Evolutionary conservation across 129 eudicot species (phyloP).

Genomic region (Calendula officinalis): DNA sequence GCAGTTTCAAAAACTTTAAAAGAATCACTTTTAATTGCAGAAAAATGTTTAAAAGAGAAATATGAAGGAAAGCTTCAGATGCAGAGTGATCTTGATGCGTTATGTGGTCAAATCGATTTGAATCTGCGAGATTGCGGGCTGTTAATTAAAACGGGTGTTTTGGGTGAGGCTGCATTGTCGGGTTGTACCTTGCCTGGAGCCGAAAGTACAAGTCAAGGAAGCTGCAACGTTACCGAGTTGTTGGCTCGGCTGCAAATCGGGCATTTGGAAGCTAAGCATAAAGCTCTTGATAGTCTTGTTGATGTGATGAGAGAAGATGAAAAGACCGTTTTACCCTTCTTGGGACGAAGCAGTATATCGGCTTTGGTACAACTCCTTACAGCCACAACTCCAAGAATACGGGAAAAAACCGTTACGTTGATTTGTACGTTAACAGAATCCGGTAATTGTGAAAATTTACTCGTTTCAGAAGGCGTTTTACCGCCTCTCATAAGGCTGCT

Average conservation of each 20-base stretch:
- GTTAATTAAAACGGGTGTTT: conserved; percentile 79
- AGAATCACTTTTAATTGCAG: conserved; percentile 53
- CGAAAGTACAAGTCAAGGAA: conserved; percentile 32
- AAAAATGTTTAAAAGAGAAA: conserved; percentile 48
- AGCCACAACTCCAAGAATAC: conserved; percentile 69
- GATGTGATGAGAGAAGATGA: conserved; percentile 84
- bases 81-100: conserved; percentile 87
- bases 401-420: conserved; percentile 69
- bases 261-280: conserved; percentile 75
- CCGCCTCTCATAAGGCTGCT: conserved; percentile 76
- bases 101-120: conserved; percentile 61
- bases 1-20: conserved; percentile 60
- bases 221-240: conserved; percentile 47
- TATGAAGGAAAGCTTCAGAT: conserved; percentile 77
- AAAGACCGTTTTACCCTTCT: conserved; percentile 50
- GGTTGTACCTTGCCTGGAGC: conserved; percentile 32
- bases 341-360: conserved; percentile 73
- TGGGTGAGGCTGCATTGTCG: conserved; percentile 59
- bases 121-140: conserved; percentile 84
- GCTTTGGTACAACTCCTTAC: conserved; percentile 77
- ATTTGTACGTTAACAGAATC: conserved; percentile 77
- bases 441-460: conserved; percentile 65
- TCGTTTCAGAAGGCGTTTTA: conserved; percentile 83
- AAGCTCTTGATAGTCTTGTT: conserved; percentile 67
- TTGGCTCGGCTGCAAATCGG: conserved; percentile 93